Conservation (phyloP, 176 grass and related monocot genomes). For the Avena insularis region DNA sequence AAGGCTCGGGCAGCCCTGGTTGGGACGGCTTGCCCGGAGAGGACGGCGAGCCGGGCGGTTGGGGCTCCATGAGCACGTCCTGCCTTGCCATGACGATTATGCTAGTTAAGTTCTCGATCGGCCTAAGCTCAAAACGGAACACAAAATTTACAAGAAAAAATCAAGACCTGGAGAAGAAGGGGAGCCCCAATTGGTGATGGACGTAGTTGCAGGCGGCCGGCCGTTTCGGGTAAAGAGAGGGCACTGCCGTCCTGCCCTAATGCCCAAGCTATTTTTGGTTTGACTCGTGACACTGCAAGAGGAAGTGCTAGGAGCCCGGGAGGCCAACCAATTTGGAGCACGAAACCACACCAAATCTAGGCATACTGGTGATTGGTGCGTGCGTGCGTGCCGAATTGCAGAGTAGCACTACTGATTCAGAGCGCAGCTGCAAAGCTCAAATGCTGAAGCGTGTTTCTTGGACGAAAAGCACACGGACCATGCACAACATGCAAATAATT, state of each 20-base stretch:
- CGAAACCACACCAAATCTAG: constrained; percentile 21
- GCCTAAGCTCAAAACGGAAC: not conserved
- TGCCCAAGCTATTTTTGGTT: constrained; percentile 49
- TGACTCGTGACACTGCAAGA: constrained; percentile 34
- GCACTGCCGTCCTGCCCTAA: constrained; percentile 32
- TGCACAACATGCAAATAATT: no score
- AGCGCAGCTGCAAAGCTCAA: not conserved
- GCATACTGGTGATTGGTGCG: not conserved
- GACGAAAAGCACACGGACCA: no score
- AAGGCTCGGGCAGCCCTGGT: not conserved
- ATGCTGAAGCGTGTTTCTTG: not conserved
- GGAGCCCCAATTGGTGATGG: constrained; percentile 45
- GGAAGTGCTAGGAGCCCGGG: constrained; percentile 38
- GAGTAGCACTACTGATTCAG: not conserved
- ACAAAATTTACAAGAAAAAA: not conserved
- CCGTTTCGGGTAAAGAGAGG: constrained; percentile 48
- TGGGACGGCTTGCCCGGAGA: not conserved
- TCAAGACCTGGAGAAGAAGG: constrained; percentile 39
- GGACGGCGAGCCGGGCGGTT: constrained; percentile 34
- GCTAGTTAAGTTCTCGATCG: not conserved
- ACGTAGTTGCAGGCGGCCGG: constrained; percentile 30
- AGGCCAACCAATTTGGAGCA: constrained; percentile 20
- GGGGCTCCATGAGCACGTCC: constrained; percentile 57
- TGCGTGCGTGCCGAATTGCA: not conserved
- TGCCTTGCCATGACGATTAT: not conserved